Evolutionary conservation across 2,329 filamentous ascomycete genomes (phyloP), one percentile per base, ranked within the genome.

Genomic region (Plectosphaerella sp.): DNA sequence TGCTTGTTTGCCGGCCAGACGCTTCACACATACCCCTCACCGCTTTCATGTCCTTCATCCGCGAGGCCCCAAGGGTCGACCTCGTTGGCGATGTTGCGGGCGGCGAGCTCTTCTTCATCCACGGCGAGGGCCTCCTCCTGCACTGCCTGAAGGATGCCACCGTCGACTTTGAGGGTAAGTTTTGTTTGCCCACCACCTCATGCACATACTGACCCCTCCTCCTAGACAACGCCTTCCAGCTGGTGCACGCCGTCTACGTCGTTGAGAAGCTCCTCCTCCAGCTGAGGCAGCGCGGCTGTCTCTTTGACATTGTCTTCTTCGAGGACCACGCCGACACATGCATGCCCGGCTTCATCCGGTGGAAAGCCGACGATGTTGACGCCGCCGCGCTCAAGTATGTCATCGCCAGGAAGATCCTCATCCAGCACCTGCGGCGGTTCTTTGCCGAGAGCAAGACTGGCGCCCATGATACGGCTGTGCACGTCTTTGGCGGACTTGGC

Each of bases 51-150:
- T 33, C 28, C 28, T 12, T 10, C 28, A 33, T 33, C 28, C 28
- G 28, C 28, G 28, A 33, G 28, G 62, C 68, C 3, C 62, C 64
- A 7, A 61, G 56, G n/a, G 75, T 88, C 25, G 85, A 89, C 58
- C 77, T 91, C 3, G 80, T 91, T 4, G 86, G 88, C 41, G 88
- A 91, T 62, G 91, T 88, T 67, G 86, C 86, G 4, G 87, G 88
- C 20, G 82, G 82, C 54, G 87, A 90, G 62, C 74, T 86, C 11
- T 91, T 91, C 63, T 71, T 87, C 20, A 78, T 91, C 28, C 86
- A 91, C 57, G 87, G 87, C 28, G 87, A 92, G 60, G 86, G 86
- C 0, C 66, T 91, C n/a, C 70, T 91, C 11, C 70, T 82, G 7
- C 70, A 87, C 53, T 86, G 80, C 59, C 79, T 91, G 47, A 69